A percentile compares a stretch with the other conserved stretches of the same genome.
These are phyloP conservation scores for Myriosclerotinia scirpicola DNA, from an alignment of 2,329 filamentous ascomycete genomes.

Conservation along the genomic window DNA sequence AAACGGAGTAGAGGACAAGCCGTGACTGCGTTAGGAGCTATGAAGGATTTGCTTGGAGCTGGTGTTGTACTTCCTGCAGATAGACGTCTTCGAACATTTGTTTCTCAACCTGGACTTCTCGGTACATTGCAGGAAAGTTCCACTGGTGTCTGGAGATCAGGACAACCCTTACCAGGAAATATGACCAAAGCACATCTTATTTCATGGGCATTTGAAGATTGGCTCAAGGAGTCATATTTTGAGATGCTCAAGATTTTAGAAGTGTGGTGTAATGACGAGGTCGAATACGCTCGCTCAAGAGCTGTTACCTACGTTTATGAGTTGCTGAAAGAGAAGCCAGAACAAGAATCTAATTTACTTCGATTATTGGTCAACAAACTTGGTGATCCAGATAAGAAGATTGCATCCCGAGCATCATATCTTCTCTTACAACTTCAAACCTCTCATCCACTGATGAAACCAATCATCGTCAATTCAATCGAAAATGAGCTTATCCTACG, in stretches of 20 bases:
- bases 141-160: conserved; percentile 60
- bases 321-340: conserved; percentile 89
- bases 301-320: conserved; percentile 91
- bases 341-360: conserved; percentile 93
- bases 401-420: conserved; percentile 90
- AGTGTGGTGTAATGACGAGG: conserved; percentile 90
- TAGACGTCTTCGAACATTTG: conserved; percentile 77
- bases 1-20: conserved; percentile 94
- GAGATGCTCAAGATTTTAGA: conserved; percentile 90
- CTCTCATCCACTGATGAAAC: conserved; percentile 91
- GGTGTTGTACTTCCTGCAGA: conserved; percentile 81
- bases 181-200: conserved; percentile 78
- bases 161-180: conserved; percentile 70
- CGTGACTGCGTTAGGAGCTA: conserved; percentile 83
- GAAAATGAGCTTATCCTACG: conserved; percentile 87
- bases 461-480: conserved; percentile 77
- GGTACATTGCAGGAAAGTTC: conserved; percentile 65
- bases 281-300: conserved; percentile 85
- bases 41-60: conserved; percentile 92
- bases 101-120: conserved; percentile 73
- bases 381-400: conserved; percentile 92
- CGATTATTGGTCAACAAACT: conserved; percentile 94
- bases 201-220: conserved; percentile 90
- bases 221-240: conserved; percentile 92
- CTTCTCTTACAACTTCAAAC: conserved; percentile 88